Evolutionary conservation across 441 rosid species (phyloP).

Genomic region (Arabidopsis lyrata): DNA sequence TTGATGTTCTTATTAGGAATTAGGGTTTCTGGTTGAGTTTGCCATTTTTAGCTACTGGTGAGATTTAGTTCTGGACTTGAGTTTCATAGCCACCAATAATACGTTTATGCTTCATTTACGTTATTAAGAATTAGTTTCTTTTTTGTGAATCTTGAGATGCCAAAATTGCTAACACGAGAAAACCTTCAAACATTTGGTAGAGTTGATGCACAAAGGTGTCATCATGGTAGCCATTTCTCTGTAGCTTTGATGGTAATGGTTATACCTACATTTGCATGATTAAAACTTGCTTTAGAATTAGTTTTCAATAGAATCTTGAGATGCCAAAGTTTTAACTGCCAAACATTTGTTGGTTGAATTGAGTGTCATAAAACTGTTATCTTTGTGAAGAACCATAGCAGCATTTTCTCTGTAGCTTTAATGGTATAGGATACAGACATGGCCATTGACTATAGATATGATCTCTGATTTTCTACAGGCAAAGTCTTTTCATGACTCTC

Average conservation of each 20-base stretch:
- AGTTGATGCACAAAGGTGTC: conserved; percentile 4
- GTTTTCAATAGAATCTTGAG: neutral
- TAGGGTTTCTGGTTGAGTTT: conserved; percentile 27
- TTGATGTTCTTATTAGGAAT: conserved; percentile 14
- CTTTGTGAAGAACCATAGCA: neutral
- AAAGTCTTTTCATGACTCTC: conserved; percentile 59
- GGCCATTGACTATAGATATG: conserved; percentile 20
- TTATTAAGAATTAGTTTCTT: neutral
- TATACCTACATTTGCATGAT: neutral
- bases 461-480: conserved; percentile 50
- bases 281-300: neutral
- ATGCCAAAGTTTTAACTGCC: neutral
- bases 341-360: conserved; percentile 12
- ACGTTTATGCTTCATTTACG: neutral
- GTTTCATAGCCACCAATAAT: neutral
- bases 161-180: conserved; percentile 2
- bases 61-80: neutral
- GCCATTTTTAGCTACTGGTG: neutral
- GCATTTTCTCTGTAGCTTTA: neutral
- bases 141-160: conserved; percentile 6
- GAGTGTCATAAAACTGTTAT: neutral
- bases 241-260: neutral
- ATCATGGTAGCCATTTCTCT: neutral
- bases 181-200: conserved; percentile 14
- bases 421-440: neutral